Percentiles rank a stretch among this genome's conserved stretches.
Conservation (phyloP, 208 protist genomes). For the Porcisia hertigi region DNA sequence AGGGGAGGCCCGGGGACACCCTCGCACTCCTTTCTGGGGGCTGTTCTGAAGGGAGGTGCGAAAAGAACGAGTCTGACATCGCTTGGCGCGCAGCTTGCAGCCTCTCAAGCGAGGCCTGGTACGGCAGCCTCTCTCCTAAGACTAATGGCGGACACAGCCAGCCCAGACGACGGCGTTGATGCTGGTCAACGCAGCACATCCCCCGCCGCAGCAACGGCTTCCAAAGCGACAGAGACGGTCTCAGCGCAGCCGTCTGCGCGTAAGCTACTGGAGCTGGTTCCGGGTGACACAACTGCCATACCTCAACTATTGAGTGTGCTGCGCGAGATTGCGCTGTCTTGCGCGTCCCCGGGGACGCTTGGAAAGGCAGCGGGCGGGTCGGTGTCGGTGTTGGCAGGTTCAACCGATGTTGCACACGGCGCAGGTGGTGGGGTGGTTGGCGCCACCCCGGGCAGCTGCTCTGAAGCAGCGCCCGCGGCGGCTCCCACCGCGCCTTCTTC, state of each 20-base stretch:
- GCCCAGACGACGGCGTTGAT: not conserved
- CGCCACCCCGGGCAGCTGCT: not conserved
- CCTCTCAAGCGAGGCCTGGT: not conserved
- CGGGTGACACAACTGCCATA: slow-evolving; percentile 31
- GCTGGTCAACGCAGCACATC: not conserved
- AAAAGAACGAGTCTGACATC: not conserved
- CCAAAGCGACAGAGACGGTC: not conserved
- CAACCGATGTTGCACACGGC: not conserved
- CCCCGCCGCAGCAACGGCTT: not conserved
- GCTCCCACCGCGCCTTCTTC: not conserved
- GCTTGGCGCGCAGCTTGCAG: not conserved
- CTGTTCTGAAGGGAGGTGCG: slow-evolving; percentile 14
- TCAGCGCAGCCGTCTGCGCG: not conserved
- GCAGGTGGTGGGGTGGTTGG: not conserved
- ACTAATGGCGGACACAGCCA: not conserved
- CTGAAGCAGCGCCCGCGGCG: not conserved
- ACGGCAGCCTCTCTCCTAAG: not conserved
- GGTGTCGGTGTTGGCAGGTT: not conserved
- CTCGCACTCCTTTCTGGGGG: slow-evolving; percentile 19
- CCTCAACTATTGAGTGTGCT: slow-evolving; percentile 43
- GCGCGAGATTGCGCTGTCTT: slow-evolving; percentile 52
- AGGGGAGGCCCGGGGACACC: not conserved
- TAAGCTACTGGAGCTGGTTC: slow-evolving; percentile 44
- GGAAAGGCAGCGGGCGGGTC: not conserved
- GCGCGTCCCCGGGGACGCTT: slow-evolving; percentile 43